Base-by-base conservation (phyloP, 441 rosid genomes). In the Erodium texanum region DNA sequence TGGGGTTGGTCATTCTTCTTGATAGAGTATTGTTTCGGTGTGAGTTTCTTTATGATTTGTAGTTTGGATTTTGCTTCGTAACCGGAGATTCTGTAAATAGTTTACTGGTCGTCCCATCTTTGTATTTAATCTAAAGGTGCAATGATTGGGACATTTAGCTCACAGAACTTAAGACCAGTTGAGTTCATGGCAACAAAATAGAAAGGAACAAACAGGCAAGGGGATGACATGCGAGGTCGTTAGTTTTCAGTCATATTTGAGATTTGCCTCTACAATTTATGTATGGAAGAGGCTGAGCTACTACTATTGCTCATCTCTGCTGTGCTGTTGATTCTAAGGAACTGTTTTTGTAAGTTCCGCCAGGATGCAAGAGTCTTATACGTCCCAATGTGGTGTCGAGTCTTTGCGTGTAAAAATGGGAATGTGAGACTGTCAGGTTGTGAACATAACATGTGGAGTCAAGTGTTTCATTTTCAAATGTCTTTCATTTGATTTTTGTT, bases 1-100 rank as follows among this genome's bases (percentile, higher is more conserved):
- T 3, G 24, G 62, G 62, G 3, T 7, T 3, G 54, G 54, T 58
- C 62, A 58, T 58, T 74, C 65, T 69, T 14, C 62, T 69, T 10
- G 12, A 14, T 20, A 10, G 32, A 27, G 2, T 62, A 27, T 62
- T 24, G 65, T 27, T 24, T 24, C 19, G 65, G 65, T 62, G n/a
- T 24, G 34, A 16, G 65, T 24, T 56, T 56, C 12, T 22, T 75
- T 58, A 73, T 65, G 50, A 22, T 75, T 32, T 43, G 7, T 29
- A 18, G 15, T 41, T 62, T 41, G 52, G 64, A 23, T 48, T 45
- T 70, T 23, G 18, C 64, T 66, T 72, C 27, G 70, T 71, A 70
- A 19, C 54, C 64, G 79, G 76, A 67, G 66, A 68, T 72, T 66
- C 58, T 84, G 84, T 82, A 80, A 72, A 84, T 84, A 80, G 75